phyloP scores from a whole-genome alignment of 768 basidiomycete species.

The Calocybe cyanea region DNA sequence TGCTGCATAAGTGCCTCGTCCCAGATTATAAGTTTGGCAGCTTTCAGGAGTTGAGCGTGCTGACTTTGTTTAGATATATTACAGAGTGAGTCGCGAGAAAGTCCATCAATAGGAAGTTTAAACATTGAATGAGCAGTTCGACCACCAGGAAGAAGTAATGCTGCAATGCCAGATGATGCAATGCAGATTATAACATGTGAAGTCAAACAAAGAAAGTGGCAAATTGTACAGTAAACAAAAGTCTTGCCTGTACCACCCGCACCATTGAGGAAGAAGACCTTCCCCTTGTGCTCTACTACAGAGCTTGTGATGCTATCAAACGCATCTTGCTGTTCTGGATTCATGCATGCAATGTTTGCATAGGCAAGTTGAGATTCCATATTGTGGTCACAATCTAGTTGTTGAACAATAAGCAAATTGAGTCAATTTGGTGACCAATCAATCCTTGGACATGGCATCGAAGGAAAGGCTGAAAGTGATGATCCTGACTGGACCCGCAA shows the following conservation, averaged over 20 bases:
- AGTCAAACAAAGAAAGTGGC: constrained; percentile 18
- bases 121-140: constrained; percentile 46
- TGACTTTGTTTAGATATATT: constrained; percentile 23
- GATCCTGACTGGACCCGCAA: constrained; percentile 19
- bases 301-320: constrained; percentile 26
- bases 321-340: constrained; percentile 26
- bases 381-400: constrained; percentile 25
- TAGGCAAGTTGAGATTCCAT: constrained; percentile 8
- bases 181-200: constrained; percentile 40
- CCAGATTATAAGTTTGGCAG: constrained; percentile 36
- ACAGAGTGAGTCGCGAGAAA: constrained; percentile 17
- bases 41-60: constrained; percentile 25
- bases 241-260: constrained; percentile 46
- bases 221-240: constrained; percentile 36
- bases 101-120: constrained; percentile 36
- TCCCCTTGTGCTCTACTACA: constrained; percentile 15
- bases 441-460: constrained; percentile 26
- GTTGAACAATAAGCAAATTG: constrained; percentile 30
- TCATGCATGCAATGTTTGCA: constrained; percentile 17
- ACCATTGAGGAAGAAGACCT: constrained; percentile 38
- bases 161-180: constrained; percentile 46
- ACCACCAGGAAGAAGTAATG: constrained; percentile 40
- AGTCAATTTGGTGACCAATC: constrained; percentile 21
- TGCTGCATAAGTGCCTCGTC: constrained; percentile 41
- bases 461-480: constrained; percentile 19